A percentile compares a stretch with the other conserved stretches of the same genome.
Conservation (phyloP, 2,329 filamentous ascomycete species). For the Hortaea sp. region DNA sequence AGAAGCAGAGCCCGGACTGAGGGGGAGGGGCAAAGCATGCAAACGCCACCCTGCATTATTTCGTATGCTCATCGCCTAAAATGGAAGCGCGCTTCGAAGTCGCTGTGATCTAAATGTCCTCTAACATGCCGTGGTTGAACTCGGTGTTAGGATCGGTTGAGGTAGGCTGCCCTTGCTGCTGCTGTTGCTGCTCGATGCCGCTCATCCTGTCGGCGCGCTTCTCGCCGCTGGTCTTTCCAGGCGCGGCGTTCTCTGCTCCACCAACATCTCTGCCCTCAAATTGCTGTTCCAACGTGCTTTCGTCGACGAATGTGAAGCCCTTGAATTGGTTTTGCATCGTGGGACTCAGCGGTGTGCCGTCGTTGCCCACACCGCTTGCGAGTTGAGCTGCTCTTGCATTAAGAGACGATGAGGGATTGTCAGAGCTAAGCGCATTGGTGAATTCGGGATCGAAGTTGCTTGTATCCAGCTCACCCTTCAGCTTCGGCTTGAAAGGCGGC, state of each 20-base stretch:
- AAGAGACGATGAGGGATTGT: conserved; percentile 66
- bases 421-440: conserved; percentile 82
- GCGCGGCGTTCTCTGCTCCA: conserved; percentile 21
- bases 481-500: conserved; percentile 93
- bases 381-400: conserved; percentile 85
- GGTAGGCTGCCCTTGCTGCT: conserved; percentile 13
- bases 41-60: not conserved
- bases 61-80: not conserved
- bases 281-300: conserved; percentile 84
- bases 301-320: conserved; percentile 98
- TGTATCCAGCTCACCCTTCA: conserved; percentile 91
- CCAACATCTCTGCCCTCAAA: conserved; percentile 41
- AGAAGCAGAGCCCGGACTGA: not conserved
- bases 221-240: conserved; percentile 8
- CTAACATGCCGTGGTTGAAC: conserved; percentile 37
- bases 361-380: conserved; percentile 68
- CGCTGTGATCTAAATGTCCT: conserved; percentile 19
- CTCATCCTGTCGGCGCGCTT: conserved; percentile 41
- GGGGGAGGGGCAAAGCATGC: not conserved
- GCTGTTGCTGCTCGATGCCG: conserved; percentile 33
- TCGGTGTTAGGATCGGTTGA: conserved; percentile 31
- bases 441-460: conserved; percentile 99
- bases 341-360: conserved; percentile 84
- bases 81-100: not conserved
- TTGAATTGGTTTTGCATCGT: conserved; percentile 97